These are phyloP conservation scores for Amylostereum chailletii DNA, from an alignment of 1,284 basidiomycete genomes.

Conservation along the genomic window DNA sequence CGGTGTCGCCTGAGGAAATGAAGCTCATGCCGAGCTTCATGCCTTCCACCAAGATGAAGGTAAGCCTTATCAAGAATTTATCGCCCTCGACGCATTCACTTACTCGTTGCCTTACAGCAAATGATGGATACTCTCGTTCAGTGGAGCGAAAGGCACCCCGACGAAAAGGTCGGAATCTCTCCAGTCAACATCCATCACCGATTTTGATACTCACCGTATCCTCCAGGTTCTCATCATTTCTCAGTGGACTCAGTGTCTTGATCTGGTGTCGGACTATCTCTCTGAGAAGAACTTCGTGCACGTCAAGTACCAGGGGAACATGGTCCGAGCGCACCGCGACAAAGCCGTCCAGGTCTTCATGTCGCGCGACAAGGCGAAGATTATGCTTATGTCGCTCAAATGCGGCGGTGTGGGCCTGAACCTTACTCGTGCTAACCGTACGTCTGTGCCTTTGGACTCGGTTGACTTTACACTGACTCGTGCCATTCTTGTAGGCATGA, in stretches of 20 bases:
- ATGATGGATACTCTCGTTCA: slow-evolving; percentile 44
- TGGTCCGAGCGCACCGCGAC: slow-evolving; percentile 41
- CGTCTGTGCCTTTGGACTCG: slow-evolving; percentile 14
- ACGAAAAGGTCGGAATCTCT: slow-evolving; percentile 41
- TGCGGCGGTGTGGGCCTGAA: slow-evolving; percentile 55
- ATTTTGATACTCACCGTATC: slow-evolving; percentile 16
- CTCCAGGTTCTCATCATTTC: slow-evolving; percentile 45
- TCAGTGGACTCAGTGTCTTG: slow-evolving; percentile 52
- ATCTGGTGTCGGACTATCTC: slow-evolving; percentile 47
- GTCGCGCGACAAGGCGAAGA: slow-evolving; percentile 40
- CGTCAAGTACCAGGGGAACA: slow-evolving; percentile 57
- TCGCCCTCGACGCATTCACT: slow-evolving; percentile 26
- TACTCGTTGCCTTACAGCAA: slow-evolving; percentile 21
- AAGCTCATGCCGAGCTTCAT: slow-evolving; percentile 40
- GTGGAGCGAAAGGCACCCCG: slow-evolving; percentile 33
- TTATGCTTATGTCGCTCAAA: slow-evolving; percentile 54
- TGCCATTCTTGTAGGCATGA: slow-evolving; percentile 33
- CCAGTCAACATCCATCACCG: slow-evolving; percentile 27
- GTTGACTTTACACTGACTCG: slow-evolving; percentile 13
- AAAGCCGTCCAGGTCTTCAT: slow-evolving; percentile 46
- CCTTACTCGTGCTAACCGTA: slow-evolving; percentile 49
- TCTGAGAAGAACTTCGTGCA: slow-evolving; percentile 37
- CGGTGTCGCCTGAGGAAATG: slow-evolving; percentile 20
- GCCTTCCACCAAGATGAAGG: slow-evolving; percentile 61
- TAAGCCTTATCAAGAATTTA: slow-evolving; percentile 16